Evolutionary conservation across 805 yeast species (phyloP), one percentile per base, ranked within the genome.

Genomic region (Saturnispora halmiae): DNA sequence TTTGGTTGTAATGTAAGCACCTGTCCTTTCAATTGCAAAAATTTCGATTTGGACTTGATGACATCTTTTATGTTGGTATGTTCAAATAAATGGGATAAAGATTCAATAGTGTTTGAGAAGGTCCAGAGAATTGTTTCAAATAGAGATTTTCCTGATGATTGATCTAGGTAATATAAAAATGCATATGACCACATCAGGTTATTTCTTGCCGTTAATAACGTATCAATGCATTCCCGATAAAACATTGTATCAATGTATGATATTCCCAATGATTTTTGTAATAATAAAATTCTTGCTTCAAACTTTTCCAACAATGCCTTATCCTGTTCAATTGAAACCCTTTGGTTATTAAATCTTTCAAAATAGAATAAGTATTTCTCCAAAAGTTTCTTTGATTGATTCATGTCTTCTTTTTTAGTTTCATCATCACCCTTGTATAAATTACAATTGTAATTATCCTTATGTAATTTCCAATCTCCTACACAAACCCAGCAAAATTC

Each of bases 401-500:
- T 38, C 4, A 29, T 27, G 35, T 54, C 59, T 26, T 65, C 66
- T 46, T 68, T 56, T 15, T 55, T 63, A 38, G 64, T 63, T 8
- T 67, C 71, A 20, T 64, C 64, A 33, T 66, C 70, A 57, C 59
- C 82, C 38, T 75, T 62, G 45, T 73, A 51, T 13, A 55, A 38
- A 19, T 49, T 41, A 41, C 97, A 90, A 43, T 75, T 73, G 59
- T 76, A 87, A 60, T 67, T 63, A 22, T 69, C 65, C 3, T 76
- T 77, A 61, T 90, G 97, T 13, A 61, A 61, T 1, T 56, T 52
- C 98, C 98, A 90, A 26, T 66, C 72, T 3, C 79, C 79, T 46
- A 75, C 57, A 60, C 98, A 92, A 30, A 88, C 77, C 98, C 98
- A 92, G 60, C 98, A 92, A 55, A 87, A 92, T 56, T 88, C 84